Evolutionary conservation across 1,284 basidiomycete genomes (phyloP).

Genomic region (Inonotus obliquus): DNA sequence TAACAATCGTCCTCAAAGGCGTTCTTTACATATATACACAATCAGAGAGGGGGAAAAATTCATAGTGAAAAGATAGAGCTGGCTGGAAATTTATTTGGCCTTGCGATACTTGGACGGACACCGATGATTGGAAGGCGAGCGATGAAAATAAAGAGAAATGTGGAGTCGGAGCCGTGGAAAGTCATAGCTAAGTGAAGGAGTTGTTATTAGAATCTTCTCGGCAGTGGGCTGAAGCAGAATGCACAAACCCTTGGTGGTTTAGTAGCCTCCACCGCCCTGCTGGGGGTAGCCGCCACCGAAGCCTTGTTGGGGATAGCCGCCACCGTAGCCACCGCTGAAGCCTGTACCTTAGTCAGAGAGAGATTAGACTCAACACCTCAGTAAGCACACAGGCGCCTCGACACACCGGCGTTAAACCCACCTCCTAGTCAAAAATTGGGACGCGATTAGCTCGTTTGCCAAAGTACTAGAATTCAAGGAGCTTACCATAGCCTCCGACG

Average conservation of each 20-base stretch:
- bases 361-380: constrained; percentile 1
- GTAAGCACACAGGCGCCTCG: not conserved
- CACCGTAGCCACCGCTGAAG: constrained; percentile 31
- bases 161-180: constrained; percentile 10
- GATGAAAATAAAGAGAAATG: not conserved
- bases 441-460: not conserved
- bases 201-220: not conserved
- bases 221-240: not conserved
- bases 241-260: not conserved
- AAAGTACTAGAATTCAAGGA: not conserved
- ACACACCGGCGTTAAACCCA: constrained; percentile 20
- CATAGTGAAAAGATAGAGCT: not conserved
- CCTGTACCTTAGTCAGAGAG: constrained; percentile 26
- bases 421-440: not conserved
- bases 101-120: constrained; percentile 2
- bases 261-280: constrained; percentile 27
- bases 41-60: not conserved
- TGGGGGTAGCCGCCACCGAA: constrained; percentile 27
- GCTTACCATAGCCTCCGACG: constrained; percentile 19
- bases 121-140: constrained; percentile 4
- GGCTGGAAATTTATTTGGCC: not conserved
- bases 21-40: not conserved
- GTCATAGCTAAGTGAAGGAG: not conserved
- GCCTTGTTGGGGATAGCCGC: constrained; percentile 27
- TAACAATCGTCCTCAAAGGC: not conserved